Percentiles rank a stretch among this genome's conserved stretches.
phyloP scores from a whole-genome alignment of 345 rosid species.

The Tarenaya hassleriana region DNA sequence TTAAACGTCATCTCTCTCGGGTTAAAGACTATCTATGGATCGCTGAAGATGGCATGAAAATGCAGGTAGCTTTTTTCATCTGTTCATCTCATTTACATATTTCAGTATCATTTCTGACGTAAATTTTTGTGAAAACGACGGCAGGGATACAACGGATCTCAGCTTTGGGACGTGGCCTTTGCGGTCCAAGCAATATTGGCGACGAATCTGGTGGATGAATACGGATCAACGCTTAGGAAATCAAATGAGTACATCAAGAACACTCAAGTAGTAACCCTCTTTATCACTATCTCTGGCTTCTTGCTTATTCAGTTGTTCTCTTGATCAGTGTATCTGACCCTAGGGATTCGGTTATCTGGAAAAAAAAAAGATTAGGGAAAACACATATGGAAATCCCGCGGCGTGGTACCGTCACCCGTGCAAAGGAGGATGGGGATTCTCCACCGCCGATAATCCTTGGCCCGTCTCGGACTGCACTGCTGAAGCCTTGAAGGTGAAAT shows the following conservation, averaged over 20 bases:
- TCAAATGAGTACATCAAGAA: conserved; percentile 50
- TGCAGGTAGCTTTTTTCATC: conserved; percentile 26
- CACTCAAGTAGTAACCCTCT: conserved; percentile 37
- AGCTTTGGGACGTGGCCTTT: conserved; percentile 58
- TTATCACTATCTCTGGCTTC: neutral
- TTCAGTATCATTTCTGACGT: neutral
- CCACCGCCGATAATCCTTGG: conserved; percentile 63
- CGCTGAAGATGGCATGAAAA: conserved; percentile 65
- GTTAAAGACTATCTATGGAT: conserved; percentile 58
- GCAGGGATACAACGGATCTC: conserved; percentile 68
- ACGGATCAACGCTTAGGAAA: conserved; percentile 44
- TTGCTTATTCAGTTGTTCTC: neutral
- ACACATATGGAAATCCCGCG: conserved; percentile 26
- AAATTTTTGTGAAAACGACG: neutral
- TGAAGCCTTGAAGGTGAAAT: conserved; percentile 63
- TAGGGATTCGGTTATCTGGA: too few relatives aligned
- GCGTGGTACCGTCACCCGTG: conserved; percentile 52
- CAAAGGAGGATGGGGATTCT: conserved; percentile 75
- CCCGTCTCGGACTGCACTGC: conserved; percentile 57
- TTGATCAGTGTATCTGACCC: neutral
- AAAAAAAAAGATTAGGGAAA: conserved; percentile 33
- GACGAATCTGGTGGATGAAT: conserved; percentile 39
- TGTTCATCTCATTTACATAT: neutral
- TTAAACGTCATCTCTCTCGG: conserved; percentile 52
- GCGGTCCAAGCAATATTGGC: conserved; percentile 55